Base-by-base conservation (phyloP, 768 basidiomycete species). In the Suillus americanus region DNA sequence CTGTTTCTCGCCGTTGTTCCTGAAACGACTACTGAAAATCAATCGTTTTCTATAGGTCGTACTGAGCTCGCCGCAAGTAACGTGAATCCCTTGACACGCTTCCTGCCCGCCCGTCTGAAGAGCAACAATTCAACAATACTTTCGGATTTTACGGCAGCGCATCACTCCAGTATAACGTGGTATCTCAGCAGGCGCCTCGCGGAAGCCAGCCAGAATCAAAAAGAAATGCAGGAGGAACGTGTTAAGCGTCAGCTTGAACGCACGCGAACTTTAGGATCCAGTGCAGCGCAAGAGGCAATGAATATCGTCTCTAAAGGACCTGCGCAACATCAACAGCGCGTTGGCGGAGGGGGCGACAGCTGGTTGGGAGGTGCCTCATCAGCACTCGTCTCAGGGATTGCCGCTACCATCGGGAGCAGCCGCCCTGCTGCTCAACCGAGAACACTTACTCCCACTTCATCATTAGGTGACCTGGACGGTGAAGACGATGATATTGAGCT, bases 181-280 rank as follows among this genome's bases (percentile, higher is more conserved):
- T 96, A 89, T 77, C 86, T 99, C 63, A 90, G 85, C 72, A 84
- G 90, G 60, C 86, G 91, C 45, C 83, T 99, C 43, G 84, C 94
- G 0, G 87, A 91, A 66, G 86, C 89, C 30, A 90, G 92, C 69
- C 88, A 93, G 71, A 81, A 73, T 18, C 90, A 97, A 69, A 90
- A 90, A 68, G 89, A 92, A 68, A 85, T 98, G 81, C 97, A 99
- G 77, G 97, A 98, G 76, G 94, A 97, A 74, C 89, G 97, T 57
- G 85, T 95, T 62, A 90, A 89, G 74, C 86, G 97, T 5, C 92
- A 97, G 71, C 77, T 91, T 64, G 97, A 99, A 74, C 83, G 94
- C 65, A 86, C 89, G 14, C 85, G 85, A 64, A 92, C 91, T 1
- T 83, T 99, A 13, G 96, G 95, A 5, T 91, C 92, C 7, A 84